phyloP scores from a whole-genome alignment of 2,329 filamentous ascomycete genomes.

The Xylaria sp. region DNA sequence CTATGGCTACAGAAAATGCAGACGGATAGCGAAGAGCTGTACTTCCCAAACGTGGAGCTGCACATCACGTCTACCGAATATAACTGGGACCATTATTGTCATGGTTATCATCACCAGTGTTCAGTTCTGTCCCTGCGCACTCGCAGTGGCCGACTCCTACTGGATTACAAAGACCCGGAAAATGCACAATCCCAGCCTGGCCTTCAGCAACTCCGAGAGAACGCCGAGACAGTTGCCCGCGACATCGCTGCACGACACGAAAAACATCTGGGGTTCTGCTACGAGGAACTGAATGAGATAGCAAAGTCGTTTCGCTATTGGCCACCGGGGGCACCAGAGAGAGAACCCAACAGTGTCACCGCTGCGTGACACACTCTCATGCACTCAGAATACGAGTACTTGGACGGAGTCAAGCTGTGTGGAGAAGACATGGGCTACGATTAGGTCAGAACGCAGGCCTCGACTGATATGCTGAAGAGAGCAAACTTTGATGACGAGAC shows the following conservation, averaged over 20 bases:
- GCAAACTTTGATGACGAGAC: no score
- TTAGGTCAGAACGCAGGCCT: no score
- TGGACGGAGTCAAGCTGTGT: no score
- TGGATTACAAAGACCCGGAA: background rate
- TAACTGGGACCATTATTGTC: background rate
- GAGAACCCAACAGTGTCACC: no score
- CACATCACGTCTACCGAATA: background rate
- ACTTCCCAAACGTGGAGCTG: slow-evolving; percentile 10
- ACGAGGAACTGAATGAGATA: slow-evolving; percentile 11
- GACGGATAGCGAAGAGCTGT: background rate
- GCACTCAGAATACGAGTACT: no score
- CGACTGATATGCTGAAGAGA: no score
- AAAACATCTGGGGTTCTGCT: slow-evolving; percentile 7
- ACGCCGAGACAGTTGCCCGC: slow-evolving; percentile 10
- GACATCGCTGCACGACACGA: slow-evolving; percentile 12
- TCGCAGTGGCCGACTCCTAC: background rate
- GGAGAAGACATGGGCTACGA: no score
- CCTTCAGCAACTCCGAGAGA: slow-evolving; percentile 1
- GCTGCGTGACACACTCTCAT: no score
- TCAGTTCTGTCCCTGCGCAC: slow-evolving; percentile 6
- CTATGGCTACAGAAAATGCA: no score
- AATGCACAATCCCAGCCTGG: background rate
- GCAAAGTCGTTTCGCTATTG: slow-evolving; percentile 9
- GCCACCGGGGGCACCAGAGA: background rate
- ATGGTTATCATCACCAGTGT: no score